Conservation (phyloP, 2,329 filamentous ascomycete genomes). For the Samsoniella hepiali region DNA sequence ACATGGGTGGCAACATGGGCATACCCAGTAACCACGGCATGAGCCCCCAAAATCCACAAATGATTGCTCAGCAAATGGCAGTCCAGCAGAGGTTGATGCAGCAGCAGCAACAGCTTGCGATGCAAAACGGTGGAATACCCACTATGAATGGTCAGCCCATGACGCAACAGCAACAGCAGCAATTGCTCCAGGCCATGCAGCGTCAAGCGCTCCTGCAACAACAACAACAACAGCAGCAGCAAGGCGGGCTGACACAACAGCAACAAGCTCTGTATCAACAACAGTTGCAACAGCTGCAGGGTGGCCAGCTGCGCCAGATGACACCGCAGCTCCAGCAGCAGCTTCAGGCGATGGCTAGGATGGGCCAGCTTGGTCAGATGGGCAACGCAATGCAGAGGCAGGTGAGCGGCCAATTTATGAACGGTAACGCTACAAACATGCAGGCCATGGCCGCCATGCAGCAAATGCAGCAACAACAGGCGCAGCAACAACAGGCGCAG, state of each 20-base stretch:
- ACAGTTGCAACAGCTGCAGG: slow-evolving; percentile 41
- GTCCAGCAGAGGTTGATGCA: slow-evolving; percentile 47
- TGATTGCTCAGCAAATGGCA: slow-evolving; percentile 44
- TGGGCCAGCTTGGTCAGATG: slow-evolving; percentile 34
- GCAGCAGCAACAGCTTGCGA: slow-evolving; percentile 34
- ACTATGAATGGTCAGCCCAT: slow-evolving; percentile 37
- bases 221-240: slow-evolving; percentile 25
- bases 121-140: slow-evolving; percentile 1
- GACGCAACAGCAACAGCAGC: slow-evolving; percentile 37
- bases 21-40: slow-evolving; percentile 51
- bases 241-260: slow-evolving; percentile 40
- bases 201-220: slow-evolving; percentile 33
- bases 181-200: slow-evolving; percentile 38
- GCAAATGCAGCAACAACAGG: slow-evolving; percentile 33
- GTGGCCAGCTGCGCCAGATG: slow-evolving; percentile 33
- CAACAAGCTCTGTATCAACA: slow-evolving; percentile 44
- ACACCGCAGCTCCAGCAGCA: slow-evolving; percentile 38
- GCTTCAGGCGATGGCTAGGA: slow-evolving; percentile 36
- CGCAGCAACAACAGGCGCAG: slow-evolving; percentile 30
- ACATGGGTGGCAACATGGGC: slow-evolving; percentile 43
- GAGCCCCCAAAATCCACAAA: slow-evolving; percentile 36
- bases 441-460: slow-evolving; percentile 32
- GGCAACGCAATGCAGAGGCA: slow-evolving; percentile 38
- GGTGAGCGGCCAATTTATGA: slow-evolving; percentile 34
- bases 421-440: slow-evolving; percentile 27